Evolutionary conservation across 179 eudicot genomes (phyloP).

Genomic region (Carnegiea gigantea): DNA sequence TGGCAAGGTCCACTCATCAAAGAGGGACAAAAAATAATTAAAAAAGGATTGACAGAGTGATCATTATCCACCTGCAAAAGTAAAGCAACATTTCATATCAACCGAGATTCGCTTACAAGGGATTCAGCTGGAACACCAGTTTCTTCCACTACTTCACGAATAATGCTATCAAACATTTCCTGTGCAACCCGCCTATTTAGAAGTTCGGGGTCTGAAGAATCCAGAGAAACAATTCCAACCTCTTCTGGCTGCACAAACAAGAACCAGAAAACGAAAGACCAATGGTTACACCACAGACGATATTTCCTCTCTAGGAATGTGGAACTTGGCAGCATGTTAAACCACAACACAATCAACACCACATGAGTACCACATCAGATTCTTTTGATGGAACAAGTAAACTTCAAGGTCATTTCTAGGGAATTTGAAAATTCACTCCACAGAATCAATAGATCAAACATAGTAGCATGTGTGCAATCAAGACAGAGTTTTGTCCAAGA

Average conservation of each 20-base stretch:
- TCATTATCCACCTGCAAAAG: neutral
- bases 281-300: neutral
- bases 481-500: neutral
- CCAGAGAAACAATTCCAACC: constrained; percentile 55
- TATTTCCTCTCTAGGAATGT: neutral
- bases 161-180: constrained; percentile 94
- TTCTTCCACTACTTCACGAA: constrained; percentile 94
- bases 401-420: neutral
- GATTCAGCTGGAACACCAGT: constrained; percentile 71
- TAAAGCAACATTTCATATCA: constrained; percentile 10
- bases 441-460: neutral
- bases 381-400: neutral
- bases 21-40: neutral
- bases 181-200: constrained; percentile 50
- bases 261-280: neutral
- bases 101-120: constrained; percentile 51
- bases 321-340: constrained; percentile 3
- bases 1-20: neutral
- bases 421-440: neutral
- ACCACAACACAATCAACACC: neutral
- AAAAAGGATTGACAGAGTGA: neutral
- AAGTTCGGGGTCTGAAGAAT: constrained; percentile 26
- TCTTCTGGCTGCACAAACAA: constrained; percentile 67
- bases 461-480: neutral
- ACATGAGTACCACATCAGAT: neutral